Conservation (phyloP, 345 rosid species). For the Citrus sp. region DNA sequence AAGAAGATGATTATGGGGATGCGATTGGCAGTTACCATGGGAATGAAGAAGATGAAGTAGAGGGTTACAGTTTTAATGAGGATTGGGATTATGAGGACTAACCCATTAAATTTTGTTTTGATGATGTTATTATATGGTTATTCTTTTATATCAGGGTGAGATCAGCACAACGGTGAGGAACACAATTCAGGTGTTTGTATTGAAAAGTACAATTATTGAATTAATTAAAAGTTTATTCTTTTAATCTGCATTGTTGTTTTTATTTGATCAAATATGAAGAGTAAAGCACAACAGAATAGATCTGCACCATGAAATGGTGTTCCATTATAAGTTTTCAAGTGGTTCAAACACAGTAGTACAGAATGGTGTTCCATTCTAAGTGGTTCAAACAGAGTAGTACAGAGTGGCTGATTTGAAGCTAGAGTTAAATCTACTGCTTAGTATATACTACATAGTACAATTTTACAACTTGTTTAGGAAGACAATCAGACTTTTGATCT, state of each 20-base stretch:
- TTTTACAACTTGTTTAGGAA: neutral
- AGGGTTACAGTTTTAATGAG: neutral
- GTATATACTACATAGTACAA: neutral
- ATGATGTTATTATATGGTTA: neutral
- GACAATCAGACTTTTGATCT: conserved; percentile 14
- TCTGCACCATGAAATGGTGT: neutral
- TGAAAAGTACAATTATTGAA: neutral
- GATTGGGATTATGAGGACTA: neutral
- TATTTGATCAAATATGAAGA: too few species aligned
- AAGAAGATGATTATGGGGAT: neutral
- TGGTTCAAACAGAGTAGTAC: neutral
- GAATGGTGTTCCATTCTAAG: neutral
- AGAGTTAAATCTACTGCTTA: neutral
- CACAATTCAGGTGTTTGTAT: neutral
- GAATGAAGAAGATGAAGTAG: neutral
- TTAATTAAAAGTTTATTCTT: neutral
- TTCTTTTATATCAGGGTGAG: too few species aligned
- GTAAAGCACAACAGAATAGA: neutral
- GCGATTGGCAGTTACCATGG: neutral
- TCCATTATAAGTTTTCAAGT: neutral
- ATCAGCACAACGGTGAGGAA: too few species aligned
- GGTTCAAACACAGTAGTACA: neutral
- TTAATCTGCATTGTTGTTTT: too few species aligned
- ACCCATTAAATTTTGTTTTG: neutral
- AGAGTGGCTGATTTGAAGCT: neutral